These are phyloP conservation scores for Terfezia claveryi DNA, from an alignment of 495 filamentous ascomycete species.

Conservation along the genomic window DNA sequence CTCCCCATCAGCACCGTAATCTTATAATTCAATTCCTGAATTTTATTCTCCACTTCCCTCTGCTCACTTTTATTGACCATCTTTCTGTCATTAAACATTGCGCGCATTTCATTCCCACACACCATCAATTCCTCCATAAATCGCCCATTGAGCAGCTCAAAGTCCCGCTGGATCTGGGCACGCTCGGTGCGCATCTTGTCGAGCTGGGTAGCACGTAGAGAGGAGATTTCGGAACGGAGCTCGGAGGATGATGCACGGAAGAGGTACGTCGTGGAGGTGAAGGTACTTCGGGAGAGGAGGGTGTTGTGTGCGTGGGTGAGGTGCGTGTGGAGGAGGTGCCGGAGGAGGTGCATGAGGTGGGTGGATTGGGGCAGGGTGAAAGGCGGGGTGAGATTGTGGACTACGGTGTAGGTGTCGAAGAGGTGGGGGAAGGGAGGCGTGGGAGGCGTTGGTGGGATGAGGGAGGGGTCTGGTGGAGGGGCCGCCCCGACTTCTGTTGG, in stretches of 20 bases:
- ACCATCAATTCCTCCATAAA: conserved; percentile 56
- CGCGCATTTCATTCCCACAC: conserved; percentile 76
- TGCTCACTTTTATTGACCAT: conserved; percentile 78
- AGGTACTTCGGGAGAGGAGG: neutral
- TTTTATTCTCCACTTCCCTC: conserved; percentile 55
- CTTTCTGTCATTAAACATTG: conserved; percentile 88
- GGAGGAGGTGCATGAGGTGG: conserved; percentile 72
- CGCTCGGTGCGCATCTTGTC: conserved; percentile 59
- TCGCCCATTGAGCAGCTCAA: conserved; percentile 70
- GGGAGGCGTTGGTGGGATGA: no score
- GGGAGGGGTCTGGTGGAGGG: no score
- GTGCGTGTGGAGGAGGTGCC: conserved; percentile 51
- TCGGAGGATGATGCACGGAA: conserved; percentile 90
- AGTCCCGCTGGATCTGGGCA: conserved; percentile 70
- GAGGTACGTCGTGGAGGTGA: conserved; percentile 51
- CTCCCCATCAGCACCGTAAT: conserved; percentile 71
- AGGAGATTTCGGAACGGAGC: conserved; percentile 58
- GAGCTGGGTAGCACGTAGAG: conserved; percentile 34
- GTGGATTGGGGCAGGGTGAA: conserved; percentile 50
- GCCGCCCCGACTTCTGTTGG: no score
- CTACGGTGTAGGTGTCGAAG: conserved; percentile 82
- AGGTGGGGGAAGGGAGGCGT: conserved; percentile 38
- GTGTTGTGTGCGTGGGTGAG: conserved; percentile 19
- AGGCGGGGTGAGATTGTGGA: conserved; percentile 45
- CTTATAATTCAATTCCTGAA: conserved; percentile 83